phyloP scores from a whole-genome alignment of 495 filamentous ascomycete genomes.

The Neurospora tetraspora region DNA sequence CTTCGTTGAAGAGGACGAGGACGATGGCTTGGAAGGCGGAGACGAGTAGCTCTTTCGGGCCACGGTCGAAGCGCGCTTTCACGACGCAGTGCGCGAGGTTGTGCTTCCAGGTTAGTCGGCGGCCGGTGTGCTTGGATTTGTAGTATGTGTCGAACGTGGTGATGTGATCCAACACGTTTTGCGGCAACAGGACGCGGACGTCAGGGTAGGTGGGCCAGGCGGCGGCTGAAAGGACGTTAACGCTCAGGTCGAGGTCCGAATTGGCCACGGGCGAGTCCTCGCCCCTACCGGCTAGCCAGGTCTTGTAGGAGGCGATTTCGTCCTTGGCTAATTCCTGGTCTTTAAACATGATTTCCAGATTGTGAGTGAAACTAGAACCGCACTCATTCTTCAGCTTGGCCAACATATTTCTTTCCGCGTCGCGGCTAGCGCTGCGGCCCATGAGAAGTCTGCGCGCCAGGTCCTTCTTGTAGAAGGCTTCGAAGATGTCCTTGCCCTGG shows the following conservation, averaged over 20 bases:
- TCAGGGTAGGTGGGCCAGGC: conserved; percentile 92
- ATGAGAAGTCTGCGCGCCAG: conserved; percentile 81
- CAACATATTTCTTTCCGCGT: conserved; percentile 94
- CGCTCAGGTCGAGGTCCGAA: conserved; percentile 62
- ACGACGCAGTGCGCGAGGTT: conserved; percentile 79
- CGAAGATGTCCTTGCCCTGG: conserved; percentile 94
- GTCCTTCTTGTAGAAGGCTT: conserved; percentile 98
- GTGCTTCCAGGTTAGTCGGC: conserved; percentile 86
- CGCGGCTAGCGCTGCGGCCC: conserved; percentile 82
- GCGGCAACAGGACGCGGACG: conserved; percentile 62
- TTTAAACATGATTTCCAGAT: conserved; percentile 98
- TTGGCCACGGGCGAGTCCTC: conserved; percentile 32
- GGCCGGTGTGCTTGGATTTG: conserved; percentile 72
- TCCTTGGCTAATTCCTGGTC: conserved; percentile 86
- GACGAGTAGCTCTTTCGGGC: conserved; percentile 76
- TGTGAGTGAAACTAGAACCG: conserved; percentile 86
- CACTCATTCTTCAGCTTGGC: conserved; percentile 85
- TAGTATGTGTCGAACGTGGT: conserved; percentile 74
- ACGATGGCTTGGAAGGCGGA: conserved; percentile 87
- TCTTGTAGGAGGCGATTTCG: conserved; percentile 69
- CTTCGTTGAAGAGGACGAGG: conserved; percentile 80
- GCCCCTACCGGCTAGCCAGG: conserved; percentile 32
- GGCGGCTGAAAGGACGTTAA: conserved; percentile 74
- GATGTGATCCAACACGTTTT: conserved; percentile 56
- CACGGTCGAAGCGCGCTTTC: conserved; percentile 64